Percentiles rank a stretch among this genome's conserved stretches.
Conservation (phyloP, 352 stramenopile genomes). For the Globisporangium nunn region DNA sequence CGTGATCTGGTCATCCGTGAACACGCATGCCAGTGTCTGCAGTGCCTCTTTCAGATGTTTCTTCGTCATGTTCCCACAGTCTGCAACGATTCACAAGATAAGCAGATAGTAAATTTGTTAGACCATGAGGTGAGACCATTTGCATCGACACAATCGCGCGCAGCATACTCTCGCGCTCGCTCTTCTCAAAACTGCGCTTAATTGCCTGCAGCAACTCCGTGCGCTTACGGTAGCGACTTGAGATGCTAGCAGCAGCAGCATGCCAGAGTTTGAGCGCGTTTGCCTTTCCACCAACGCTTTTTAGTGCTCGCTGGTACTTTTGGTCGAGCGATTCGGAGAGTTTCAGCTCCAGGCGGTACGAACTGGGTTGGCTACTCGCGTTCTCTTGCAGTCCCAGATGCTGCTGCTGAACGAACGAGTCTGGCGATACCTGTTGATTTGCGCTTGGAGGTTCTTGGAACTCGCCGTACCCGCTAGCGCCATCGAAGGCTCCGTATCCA, state of each 20-base stretch:
- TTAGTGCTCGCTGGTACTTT: conserved; percentile 38
- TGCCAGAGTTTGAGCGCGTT: conserved; percentile 27
- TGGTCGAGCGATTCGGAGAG: conserved; percentile 16
- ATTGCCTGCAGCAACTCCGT: conserved; percentile 43
- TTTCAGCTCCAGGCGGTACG: conserved; percentile 10
- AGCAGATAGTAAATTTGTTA: not conserved
- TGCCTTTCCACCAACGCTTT: conserved; percentile 23
- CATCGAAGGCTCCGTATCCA: conserved; percentile 28
- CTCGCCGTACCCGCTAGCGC: conserved; percentile 29
- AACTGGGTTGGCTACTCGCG: not conserved
- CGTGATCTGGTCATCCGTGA: conserved; percentile 53
- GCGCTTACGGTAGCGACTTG: conserved; percentile 31
- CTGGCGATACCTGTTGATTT: conserved; percentile 1
- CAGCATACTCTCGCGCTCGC: conserved; percentile 32
- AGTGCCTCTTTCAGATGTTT: conserved; percentile 47
- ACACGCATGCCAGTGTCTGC: conserved; percentile 36
- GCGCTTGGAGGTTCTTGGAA: conserved; percentile 8
- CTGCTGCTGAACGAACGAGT: conserved; percentile 3
- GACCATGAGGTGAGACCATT: not conserved
- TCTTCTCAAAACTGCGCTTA: conserved; percentile 54
- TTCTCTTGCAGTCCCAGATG: not conserved
- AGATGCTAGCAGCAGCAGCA: conserved; percentile 27
- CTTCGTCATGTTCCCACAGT: conserved; percentile 40
- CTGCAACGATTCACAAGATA: conserved; percentile 9
- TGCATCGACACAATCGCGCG: not conserved